Evolutionary conservation across 345 rosid species (phyloP).

Genomic region (Eucalyptus dawsonii): DNA sequence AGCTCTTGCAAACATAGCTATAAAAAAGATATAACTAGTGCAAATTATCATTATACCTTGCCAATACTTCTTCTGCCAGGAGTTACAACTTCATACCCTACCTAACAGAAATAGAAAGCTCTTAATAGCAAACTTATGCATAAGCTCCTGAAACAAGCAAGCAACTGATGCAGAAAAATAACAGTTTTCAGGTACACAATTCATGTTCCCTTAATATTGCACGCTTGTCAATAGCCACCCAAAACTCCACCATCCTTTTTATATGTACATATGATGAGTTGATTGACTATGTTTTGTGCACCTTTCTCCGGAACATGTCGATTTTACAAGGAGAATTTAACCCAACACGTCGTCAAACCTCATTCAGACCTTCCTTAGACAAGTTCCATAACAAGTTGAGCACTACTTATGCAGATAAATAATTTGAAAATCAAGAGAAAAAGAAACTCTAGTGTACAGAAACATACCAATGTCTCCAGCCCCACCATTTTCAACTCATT

Average conservation of each 20-base stretch:
- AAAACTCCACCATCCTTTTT: not conserved
- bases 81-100: slow-evolving; percentile 77
- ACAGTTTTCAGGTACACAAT: not conserved
- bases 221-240: not conserved
- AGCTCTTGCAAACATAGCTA: not conserved
- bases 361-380: not conserved
- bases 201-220: not conserved
- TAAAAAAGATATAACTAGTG: not conserved
- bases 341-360: not conserved
- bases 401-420: not conserved
- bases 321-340: not conserved
- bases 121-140: not conserved
- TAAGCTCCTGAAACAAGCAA: slow-evolving; percentile 7
- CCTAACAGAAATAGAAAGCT: slow-evolving; percentile 23
- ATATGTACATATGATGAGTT: not conserved
- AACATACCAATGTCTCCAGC: slow-evolving; percentile 75
- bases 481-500: slow-evolving; percentile 52
- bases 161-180: not conserved
- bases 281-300: not conserved
- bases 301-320: not conserved
- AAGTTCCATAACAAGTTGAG: not conserved
- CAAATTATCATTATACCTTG: slow-evolving; percentile 29
- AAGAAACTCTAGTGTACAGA: not conserved
- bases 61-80: slow-evolving; percentile 49
- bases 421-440: not conserved